phyloP scores from a whole-genome alignment of 208 protist species.

The Trypanosoma congolense region DNA sequence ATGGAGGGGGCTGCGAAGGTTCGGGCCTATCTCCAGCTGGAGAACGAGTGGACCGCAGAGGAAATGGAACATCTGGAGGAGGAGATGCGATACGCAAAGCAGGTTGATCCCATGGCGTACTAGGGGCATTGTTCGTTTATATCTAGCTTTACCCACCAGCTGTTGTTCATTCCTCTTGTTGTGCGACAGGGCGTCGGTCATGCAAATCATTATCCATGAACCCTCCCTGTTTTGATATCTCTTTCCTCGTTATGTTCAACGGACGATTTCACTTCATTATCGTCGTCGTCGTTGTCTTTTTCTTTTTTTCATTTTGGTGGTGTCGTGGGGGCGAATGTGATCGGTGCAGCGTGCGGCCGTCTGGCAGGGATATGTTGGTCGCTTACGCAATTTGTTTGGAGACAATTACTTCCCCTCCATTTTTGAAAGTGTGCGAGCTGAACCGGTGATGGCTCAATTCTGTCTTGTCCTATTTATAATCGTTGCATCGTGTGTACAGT shows the following conservation, averaged over 20 bases:
- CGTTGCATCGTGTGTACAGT: no score
- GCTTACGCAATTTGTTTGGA: neutral
- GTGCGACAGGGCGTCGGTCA: neutral
- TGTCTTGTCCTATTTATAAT: no score
- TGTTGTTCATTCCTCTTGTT: neutral
- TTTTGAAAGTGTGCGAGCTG: no score
- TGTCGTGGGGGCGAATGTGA: no score
- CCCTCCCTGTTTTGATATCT: neutral
- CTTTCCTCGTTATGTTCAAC: no score
- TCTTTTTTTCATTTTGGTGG: neutral
- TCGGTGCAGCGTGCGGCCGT: neutral
- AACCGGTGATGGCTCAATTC: no score
- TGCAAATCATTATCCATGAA: neutral
- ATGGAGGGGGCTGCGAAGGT: conserved; percentile 64
- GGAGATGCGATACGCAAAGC: conserved; percentile 74
- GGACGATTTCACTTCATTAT: conserved; percentile 10
- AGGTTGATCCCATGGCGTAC: conserved; percentile 50
- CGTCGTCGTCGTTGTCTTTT: conserved; percentile 8
- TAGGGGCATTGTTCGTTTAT: no score
- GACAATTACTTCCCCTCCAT: neutral
- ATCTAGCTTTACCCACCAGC: no score
- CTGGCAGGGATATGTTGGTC: neutral
- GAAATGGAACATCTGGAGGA: conserved; percentile 51
- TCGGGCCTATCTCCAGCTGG: conserved; percentile 47
- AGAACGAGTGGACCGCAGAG: conserved; percentile 74